Conservation (phyloP, 352 stramenopile species). For the Hyaloperonospora brassicae region DNA sequence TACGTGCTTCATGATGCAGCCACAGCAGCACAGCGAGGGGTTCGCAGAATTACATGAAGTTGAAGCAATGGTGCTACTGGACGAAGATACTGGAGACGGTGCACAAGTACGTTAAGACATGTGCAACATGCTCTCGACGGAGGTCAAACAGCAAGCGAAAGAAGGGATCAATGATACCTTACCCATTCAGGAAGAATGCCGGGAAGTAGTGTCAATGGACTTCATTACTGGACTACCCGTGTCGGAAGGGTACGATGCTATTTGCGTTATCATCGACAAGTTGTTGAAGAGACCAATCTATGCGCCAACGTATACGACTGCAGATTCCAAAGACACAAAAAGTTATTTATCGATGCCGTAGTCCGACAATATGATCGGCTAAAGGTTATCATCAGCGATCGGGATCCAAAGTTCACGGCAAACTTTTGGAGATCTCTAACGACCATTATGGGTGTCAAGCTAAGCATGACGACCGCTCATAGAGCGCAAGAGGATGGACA, state of each 20-base stretch:
- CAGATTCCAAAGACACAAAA: background rate
- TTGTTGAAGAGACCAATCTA: conserved; percentile 1
- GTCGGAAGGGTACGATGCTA: conserved; percentile 1
- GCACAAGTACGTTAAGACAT: background rate
- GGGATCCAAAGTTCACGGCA: conserved; percentile 1
- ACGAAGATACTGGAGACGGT: background rate
- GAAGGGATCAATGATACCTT: conserved; percentile 1
- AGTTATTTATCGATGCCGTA: background rate
- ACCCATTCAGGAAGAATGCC: background rate
- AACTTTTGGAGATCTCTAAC: no score
- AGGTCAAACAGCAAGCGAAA: background rate
- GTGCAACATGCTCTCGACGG: conserved; percentile 9
- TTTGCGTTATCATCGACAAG: background rate
- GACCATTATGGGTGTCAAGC: no score
- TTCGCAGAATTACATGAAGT: conserved; percentile 9
- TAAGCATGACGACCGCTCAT: no score
- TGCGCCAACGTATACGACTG: background rate
- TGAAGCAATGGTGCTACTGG: conserved; percentile 13
- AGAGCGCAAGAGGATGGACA: no score
- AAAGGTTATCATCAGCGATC: conserved; percentile 4
- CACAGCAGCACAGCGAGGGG: conserved; percentile 8
- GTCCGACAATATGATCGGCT: background rate
- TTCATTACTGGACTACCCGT: conserved; percentile 16
- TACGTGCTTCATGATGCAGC: conserved; percentile 14
- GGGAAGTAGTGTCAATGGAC: conserved; percentile 6